Percentiles rank a stretch among this genome's conserved stretches.
Evolutionary conservation across 176 grass and related monocot species (phyloP).

Genomic region (Zea mays): Zm-B73-REFERENCE-NAM-5.0 NC_050102.1:4519501-4520000

Average conservation of each 20-base stretch:
- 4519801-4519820: too few relatives aligned
- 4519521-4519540: constrained; percentile 26
- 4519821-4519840: too few relatives aligned
- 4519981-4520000: too few relatives aligned
- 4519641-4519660: not conserved
- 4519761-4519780: constrained; percentile 13
- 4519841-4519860: too few relatives aligned
- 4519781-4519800: not conserved
- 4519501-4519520: not conserved
- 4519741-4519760: rapidly evolving
- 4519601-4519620: not conserved
- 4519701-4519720: not conserved
- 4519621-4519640: not conserved
- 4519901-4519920: too few relatives aligned
- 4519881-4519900: too few relatives aligned
- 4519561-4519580: not conserved
- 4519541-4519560: not conserved
- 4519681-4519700: not conserved
- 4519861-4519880: too few relatives aligned
- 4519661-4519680: not conserved
- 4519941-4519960: not conserved
- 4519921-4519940: too few relatives aligned
- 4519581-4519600: not conserved
- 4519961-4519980: constrained; percentile 12
- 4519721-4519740: not conserved